Base-by-base conservation (phyloP, 345 rosid genomes). In the Salix arbutifolia region DNA sequence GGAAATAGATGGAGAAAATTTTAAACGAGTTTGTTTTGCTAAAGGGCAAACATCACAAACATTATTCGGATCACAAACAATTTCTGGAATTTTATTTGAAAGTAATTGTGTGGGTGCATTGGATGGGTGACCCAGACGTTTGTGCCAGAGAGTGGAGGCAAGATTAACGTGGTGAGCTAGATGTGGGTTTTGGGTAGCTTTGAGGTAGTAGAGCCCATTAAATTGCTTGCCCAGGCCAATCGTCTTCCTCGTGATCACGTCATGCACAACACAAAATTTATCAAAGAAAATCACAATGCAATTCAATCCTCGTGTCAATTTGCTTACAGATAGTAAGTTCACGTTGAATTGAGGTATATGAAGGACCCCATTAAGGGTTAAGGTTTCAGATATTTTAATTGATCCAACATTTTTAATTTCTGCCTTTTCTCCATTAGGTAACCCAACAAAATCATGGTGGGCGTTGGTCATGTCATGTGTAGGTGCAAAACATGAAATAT, bases 141-240 rank as follows among this genome's bases (percentile, higher is more conserved):
- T 58, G n/a, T 82, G 79, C 69, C 7, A 82, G 61, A 72, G 10
- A 3, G 30, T 17, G 6, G 77, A 53, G 8, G 17, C 4, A 1
- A 0, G 25, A 1, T 4, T 1, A 30, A 62, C 6, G 4, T 1
- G 9, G n/a, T 46, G 10, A 3, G 44, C 3, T 0, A 30, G 11
- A 3, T 18, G 8, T 26, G 50, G 18, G 25, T 69, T 58, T 13
- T 71, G 23, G 4, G 17, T 19, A 4, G 31, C 7, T 21, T n/a
- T 50, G 1, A 71, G 73, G 50, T 58, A 60, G 52, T 46, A 46
- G 18, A 46, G 18, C 18, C 18, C 6, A 46, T 46, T 46, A 46
- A 46, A 46, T 1, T 35, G 58, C 71, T 40, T 72, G 35, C 67
- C 71, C 28, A 53, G 14, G 37, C 75, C 69, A 81, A 76, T 84